These are phyloP conservation scores for Cercis canadensis DNA, from an alignment of 306 rosid genomes.

Conservation along the genomic window DNA sequence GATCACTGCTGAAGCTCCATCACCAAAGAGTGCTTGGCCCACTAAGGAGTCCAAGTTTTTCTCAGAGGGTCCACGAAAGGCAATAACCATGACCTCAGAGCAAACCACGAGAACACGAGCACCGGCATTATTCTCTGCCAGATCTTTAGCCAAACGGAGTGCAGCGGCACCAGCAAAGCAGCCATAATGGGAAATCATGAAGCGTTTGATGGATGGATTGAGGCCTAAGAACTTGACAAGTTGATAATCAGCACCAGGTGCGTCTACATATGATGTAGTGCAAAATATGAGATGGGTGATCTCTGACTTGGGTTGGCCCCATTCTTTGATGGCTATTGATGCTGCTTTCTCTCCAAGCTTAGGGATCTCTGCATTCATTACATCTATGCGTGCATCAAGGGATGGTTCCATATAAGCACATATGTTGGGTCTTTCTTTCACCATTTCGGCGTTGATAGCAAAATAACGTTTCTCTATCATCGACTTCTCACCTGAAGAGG, in stretches of 20 bases:
- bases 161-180: neutral
- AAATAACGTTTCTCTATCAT: conserved; percentile 15
- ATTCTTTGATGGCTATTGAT: conserved; percentile 15
- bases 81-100: neutral
- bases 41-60: conserved; percentile 2
- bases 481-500: conserved; percentile 6
- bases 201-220: conserved; percentile 1
- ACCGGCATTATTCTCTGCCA: conserved; percentile 13
- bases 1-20: conserved; percentile 20
- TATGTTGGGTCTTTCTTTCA: neutral
- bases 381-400: neutral
- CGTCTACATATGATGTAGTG: conserved; percentile 15
- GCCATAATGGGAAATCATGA: conserved; percentile 6
- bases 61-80: neutral
- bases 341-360: conserved; percentile 29
- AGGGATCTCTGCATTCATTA: neutral
- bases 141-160: conserved; percentile 22
- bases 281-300: conserved; percentile 34
- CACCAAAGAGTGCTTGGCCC: conserved; percentile 25
- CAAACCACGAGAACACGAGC: conserved; percentile 28
- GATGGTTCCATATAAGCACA: neutral
- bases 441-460: neutral
- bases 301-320: neutral
- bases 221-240: conserved; percentile 19
- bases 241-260: neutral